Percentiles rank a stretch among this genome's conserved stretches.
Evolutionary conservation across 2,329 filamentous ascomycete species (phyloP).

Genomic region (Venturia nashicola): DNA sequence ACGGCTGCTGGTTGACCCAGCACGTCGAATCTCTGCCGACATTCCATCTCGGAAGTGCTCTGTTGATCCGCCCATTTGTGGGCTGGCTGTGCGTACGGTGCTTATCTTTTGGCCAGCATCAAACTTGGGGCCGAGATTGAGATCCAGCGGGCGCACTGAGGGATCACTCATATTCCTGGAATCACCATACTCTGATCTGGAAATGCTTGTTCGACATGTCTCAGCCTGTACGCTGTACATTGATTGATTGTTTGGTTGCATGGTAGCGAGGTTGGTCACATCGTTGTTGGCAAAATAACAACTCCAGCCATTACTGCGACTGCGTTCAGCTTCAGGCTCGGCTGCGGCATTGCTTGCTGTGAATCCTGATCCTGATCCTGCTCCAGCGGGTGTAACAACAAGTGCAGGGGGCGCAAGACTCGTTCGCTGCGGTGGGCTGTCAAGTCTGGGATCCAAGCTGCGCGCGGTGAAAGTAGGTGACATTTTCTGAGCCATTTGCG

Average conservation of each 20-base stretch:
- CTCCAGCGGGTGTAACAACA: constrained; percentile 31
- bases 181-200: constrained; percentile 29
- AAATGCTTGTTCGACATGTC: constrained; percentile 5
- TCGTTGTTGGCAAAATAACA: constrained; percentile 66
- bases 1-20: constrained; percentile 5
- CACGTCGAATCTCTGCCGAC: constrained; percentile 5
- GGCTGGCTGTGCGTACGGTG: constrained; percentile 56
- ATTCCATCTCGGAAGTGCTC: constrained; percentile 18
- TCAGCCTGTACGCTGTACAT: constrained; percentile 23
- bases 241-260: constrained; percentile 15
- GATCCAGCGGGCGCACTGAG: constrained; percentile 54
- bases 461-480: constrained; percentile 19
- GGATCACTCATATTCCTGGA: constrained; percentile 45
- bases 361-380: constrained; percentile 16
- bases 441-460: constrained; percentile 10
- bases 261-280: constrained; percentile 21
- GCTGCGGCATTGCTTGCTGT: constrained; percentile 22
- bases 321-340: constrained; percentile 19
- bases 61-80: constrained; percentile 50
- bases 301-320: constrained; percentile 61
- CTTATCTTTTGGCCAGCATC: constrained; percentile 43
- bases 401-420: constrained; percentile 20
- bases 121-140: constrained; percentile 29
- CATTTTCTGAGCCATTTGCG: constrained; percentile 29
- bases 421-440: constrained; percentile 3